Evolutionary conservation across 192 early-diverging fungal species (phyloP), one percentile per base, ranked within the genome.

Genomic region (Coemansia sp.): DNA sequence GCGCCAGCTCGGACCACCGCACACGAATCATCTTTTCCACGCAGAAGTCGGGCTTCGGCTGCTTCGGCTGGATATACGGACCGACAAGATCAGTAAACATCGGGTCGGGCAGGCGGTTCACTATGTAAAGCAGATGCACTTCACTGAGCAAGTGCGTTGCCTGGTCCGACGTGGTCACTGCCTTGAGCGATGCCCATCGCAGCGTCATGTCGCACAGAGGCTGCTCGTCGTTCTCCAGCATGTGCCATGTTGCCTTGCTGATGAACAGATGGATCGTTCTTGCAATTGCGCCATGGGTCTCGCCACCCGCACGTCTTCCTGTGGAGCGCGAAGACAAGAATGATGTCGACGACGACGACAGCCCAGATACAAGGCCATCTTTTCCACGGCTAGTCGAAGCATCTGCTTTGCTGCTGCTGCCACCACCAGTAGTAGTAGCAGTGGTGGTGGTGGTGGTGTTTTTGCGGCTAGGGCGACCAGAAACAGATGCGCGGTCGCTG

Each of bases 1-100:
- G 91, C 3, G 94, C 91, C 57, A 92, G 78, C 35, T 92, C 85
- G 2, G 67, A 71, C 85, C 90, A 89, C 66, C 90, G 90, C 16
- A 95, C 88, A 26, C 94, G 84, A 2, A 97, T 71, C 92, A 95
- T 95, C 72, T 94, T 96, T 46, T 96, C 87, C 15, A 88, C 82
- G 28, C 85, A 84, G 70, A 92, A 94, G 62, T 95, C 89, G 7
- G 87, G 81, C 58, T 46, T 68, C 31, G 82, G 73, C 16, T 79
- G 66, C 21, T 85, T 70, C 28, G 91, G 86, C 28, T 59, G 75
- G 40, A 84, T 69, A 56, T 86, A 89, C 18, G 85, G 90, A 0
- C 71, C 72, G 4, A 89, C 68, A 1, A 91, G 71, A 56, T 90
- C 87, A 4, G 68, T 77, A 61, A 87, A 90, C 55, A 82, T 80